Evolutionary conservation across 495 filamentous ascomycete genomes (phyloP), one percentile per base, ranked within the genome.

Genomic region (Annulohypoxylon bovei): DNA sequence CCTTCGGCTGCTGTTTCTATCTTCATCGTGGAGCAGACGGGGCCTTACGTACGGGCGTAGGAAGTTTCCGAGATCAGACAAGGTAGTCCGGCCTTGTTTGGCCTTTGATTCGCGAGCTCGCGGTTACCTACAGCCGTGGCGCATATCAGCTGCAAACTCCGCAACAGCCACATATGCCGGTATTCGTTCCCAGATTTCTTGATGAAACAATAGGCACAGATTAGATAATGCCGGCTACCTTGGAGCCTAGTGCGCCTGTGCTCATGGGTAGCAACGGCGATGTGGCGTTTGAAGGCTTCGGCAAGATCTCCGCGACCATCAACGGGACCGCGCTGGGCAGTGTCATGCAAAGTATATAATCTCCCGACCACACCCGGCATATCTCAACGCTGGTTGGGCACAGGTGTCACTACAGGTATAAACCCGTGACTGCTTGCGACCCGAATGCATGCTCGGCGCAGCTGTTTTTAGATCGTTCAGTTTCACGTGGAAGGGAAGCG

Each of bases 101-200:
- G 37, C 58, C 35, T 59, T 42, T 67, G 69, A 50, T 68, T 68
- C 50, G 55, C 60, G 61, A 65, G 46, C 49, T 9, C 40, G 42
- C 70, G 70, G 70, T 72, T 72, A 72, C 46, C 70, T 65, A 72
- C 70, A 72, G 64, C 55, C 4, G 54, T 63, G 65, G 39, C 70
- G 56, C 49, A 65, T 49, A 68, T 60, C 42, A 61, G 40, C 65
- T 72, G 65, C 70, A 62, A 68, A 65, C 70, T 72, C 70, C 70
- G 61, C 65, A 64, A 56, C 47, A 67, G 59, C 69, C 64, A 67
- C 53, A 62, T 39, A 66, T 58, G 68, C 53, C 68, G 68, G 57
- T 40, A 58, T 40, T 50, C 42, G 50, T 56, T 62, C 49, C 55
- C 61, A 59, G 35, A n/a, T 49, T 68, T 53, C 53, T 49, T 3